A percentile compares a stretch with the other conserved stretches of the same genome.
These are phyloP conservation scores for Aspergillus jensenii DNA, from an alignment of 2,329 filamentous ascomycete genomes.

Conservation along the genomic window DNA sequence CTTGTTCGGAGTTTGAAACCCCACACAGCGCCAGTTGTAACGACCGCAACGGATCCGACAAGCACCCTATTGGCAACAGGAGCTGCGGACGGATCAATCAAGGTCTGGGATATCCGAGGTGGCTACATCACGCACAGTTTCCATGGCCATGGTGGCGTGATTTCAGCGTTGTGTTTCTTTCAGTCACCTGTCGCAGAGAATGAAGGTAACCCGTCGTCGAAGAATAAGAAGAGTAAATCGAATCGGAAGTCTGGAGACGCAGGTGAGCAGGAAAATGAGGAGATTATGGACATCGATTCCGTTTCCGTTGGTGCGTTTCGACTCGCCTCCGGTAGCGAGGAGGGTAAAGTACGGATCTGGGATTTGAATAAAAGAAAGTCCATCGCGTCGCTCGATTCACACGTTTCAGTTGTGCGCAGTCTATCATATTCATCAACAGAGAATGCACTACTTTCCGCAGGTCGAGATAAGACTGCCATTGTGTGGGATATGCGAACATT, in stretches of 20 bases:
- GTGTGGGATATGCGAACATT: conserved; percentile 87
- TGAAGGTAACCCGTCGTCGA: conserved; percentile 39
- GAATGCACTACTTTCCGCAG: conserved; percentile 75
- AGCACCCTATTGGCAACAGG: conserved; percentile 90
- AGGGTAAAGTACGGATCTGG: conserved; percentile 90
- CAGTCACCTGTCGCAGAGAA: conserved; percentile 58
- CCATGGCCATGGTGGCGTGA: conserved; percentile 84
- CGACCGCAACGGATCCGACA: conserved; percentile 79
- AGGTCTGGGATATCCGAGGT: conserved; percentile 91
- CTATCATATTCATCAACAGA: conserved; percentile 77
- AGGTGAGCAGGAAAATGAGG: conserved; percentile 43
- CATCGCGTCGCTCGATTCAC: conserved; percentile 78
- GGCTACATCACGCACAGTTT: conserved; percentile 95
- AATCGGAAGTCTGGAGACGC: conserved; percentile 32
- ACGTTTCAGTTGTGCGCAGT: conserved; percentile 90
- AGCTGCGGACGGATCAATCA: conserved; percentile 87
- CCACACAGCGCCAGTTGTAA: conserved; percentile 84
- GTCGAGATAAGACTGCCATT: conserved; percentile 90
- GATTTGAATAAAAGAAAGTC: conserved; percentile 81
- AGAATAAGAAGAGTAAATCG: conserved; percentile 52
- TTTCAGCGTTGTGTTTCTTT: conserved; percentile 91
- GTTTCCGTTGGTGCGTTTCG: conserved; percentile 63
- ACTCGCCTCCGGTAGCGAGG: conserved; percentile 87
- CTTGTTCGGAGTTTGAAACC: conserved; percentile 82
- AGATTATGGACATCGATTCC: conserved; percentile 44